Conservation (phyloP, 164 flowering plant genomes). For the Akebia trifoliata region DNA sequence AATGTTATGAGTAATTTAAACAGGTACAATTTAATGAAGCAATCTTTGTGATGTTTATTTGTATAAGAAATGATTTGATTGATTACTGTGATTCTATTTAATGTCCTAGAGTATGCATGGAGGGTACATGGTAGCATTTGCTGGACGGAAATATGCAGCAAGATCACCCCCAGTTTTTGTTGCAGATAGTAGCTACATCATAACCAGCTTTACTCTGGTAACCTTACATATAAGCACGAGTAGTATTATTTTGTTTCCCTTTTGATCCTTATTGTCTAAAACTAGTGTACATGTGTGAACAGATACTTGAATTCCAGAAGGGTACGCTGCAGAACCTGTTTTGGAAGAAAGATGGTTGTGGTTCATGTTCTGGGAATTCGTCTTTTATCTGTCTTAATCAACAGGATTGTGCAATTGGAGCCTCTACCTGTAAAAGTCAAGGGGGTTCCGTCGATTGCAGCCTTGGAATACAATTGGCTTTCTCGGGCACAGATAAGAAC, state of each 20-base stretch:
- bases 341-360: conserved; percentile 68
- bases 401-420: conserved; percentile 45
- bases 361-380: conserved; percentile 30
- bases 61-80: background rate
- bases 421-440: conserved; percentile 33
- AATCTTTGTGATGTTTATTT: background rate
- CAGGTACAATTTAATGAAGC: background rate
- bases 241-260: background rate
- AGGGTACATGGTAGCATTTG: conserved; percentile 71
- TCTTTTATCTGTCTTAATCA: conserved; percentile 41
- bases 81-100: background rate
- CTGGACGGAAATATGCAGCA: conserved; percentile 75
- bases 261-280: background rate
- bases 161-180: conserved; percentile 53
- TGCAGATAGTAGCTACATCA: conserved; percentile 38
- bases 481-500: conserved; percentile 72
- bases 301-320: conserved; percentile 71
- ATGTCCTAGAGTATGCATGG: conserved; percentile 31
- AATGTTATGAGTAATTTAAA: background rate
- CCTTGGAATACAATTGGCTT: conserved; percentile 55
- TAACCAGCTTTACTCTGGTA: conserved; percentile 71
- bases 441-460: conserved; percentile 51
- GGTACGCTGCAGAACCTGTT: conserved; percentile 57
- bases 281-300: background rate
- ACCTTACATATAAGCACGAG: background rate